A percentile compares a stretch with the other conserved stretches of the same genome.
Evolutionary conservation across 768 basidiomycete species (phyloP).

Genomic region (Rhodocollybia butyracea): DNA sequence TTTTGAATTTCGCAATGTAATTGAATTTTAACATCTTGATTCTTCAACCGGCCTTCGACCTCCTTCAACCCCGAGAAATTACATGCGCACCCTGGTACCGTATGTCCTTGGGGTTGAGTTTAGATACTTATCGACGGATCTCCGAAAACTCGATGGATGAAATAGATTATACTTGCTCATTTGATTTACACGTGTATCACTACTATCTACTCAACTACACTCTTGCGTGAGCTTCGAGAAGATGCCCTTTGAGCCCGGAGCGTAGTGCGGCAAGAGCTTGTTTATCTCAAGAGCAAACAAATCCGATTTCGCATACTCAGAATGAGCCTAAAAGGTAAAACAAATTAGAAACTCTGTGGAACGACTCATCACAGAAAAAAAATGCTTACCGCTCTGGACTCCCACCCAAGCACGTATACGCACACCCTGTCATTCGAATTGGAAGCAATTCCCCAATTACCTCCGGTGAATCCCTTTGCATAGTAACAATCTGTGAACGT

Average conservation of each 20-base stretch:
- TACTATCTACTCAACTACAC: not conserved
- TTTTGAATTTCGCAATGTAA: too few species aligned
- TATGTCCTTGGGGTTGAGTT: too few species aligned
- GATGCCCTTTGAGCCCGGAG: not conserved
- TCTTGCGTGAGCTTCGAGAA: conserved; percentile 4
- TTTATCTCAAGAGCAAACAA: conserved; percentile 18
- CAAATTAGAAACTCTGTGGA: not conserved
- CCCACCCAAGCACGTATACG: conserved; percentile 21
- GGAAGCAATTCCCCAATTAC: conserved; percentile 16
- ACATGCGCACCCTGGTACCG: too few species aligned
- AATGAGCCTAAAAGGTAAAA: conserved; percentile 6
- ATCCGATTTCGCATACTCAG: conserved; percentile 13
- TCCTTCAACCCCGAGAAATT: too few species aligned
- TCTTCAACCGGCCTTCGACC: too few species aligned
- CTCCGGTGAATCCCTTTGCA: conserved; percentile 18
- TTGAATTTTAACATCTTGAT: too few species aligned
- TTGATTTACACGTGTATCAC: too few species aligned
- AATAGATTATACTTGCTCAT: not conserved
- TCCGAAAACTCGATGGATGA: not conserved
- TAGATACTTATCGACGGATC: not conserved
- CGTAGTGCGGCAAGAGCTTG: conserved; percentile 15
- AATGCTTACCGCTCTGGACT: conserved; percentile 14
- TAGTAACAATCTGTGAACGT: conserved; percentile 22
- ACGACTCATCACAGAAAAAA: not conserved
- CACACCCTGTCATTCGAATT: conserved; percentile 17